Evolutionary conservation across 2,329 filamentous ascomycete species (phyloP), one percentile per base, ranked within the genome.

Genomic region (Colletotrichum salicis): DNA sequence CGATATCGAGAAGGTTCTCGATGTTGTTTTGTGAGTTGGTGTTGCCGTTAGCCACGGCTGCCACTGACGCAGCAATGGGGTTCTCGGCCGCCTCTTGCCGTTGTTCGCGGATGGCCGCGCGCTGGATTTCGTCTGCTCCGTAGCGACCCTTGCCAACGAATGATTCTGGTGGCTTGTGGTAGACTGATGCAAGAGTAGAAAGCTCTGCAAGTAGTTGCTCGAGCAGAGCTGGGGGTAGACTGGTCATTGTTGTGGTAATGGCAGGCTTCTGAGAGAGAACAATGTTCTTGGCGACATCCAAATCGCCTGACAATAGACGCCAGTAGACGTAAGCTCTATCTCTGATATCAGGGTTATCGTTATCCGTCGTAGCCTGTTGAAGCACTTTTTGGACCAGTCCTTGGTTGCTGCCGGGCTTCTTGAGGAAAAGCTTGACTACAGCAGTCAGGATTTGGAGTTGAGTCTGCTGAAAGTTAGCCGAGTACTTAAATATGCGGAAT

Each of bases 271-370:
- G 93, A 5, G 96, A 97, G 45, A 99, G 90, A 55, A 99, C 91
- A 76, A 99, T 94, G 77, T 90, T 95, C 92, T 79, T 98, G 70
- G 96, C 95, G 73, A 97, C 89, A 75, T 96, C 92, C 35, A 96
- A 90, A 79, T 98, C 96, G 68, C 94, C 96, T 27, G 96, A 98
- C 10, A 99, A 86, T 62, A 99, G 87, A 80, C 96, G 93, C 96
- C 96, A 99, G 86, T 99, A 99, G 52, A 98, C 94, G 80, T 98
- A 99, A 67, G 96, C 96, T 82, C 96, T 91, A 82, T 99, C 96
- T 76, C 96, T 92, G 76, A 98, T 97, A 83, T 99, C 96, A 0
- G 96, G 96, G 80, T 99, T 99, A 81, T 99, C 96, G 78, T 95
- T 97, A 78, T 98, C 95, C 54, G 93, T 93, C 8, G 96, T 99